A percentile compares a stretch with the other conserved stretches of the same genome.
phyloP scores from a whole-genome alignment of 1,284 basidiomycete genomes.

The Waitea zeae region DNA sequence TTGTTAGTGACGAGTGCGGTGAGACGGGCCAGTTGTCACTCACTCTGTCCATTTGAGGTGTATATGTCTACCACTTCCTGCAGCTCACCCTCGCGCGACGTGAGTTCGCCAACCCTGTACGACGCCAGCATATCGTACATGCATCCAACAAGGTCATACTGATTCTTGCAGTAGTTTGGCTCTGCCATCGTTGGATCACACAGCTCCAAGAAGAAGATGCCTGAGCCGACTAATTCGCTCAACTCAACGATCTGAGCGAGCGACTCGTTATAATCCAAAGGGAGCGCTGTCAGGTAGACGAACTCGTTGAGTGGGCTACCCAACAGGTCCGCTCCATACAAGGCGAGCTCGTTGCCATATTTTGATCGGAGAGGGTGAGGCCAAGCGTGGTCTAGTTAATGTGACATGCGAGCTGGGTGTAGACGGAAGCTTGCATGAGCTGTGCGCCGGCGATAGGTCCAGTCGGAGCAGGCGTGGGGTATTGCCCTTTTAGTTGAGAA shows the following conservation, averaged over 20 bases:
- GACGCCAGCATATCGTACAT: no score
- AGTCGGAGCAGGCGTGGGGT: slow-evolving; percentile 58
- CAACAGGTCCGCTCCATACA: slow-evolving; percentile 14
- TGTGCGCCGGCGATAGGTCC: slow-evolving; percentile 52
- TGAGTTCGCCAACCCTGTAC: no score
- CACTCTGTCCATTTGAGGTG: no score
- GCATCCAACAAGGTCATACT: slow-evolving; percentile 50
- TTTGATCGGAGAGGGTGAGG: slow-evolving; percentile 41
- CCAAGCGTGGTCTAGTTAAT: slow-evolving; percentile 55
- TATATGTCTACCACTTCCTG: no score
- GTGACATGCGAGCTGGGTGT: slow-evolving; percentile 31
- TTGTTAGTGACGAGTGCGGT: no score
- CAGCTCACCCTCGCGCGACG: no score
- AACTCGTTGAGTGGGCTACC: slow-evolving; percentile 54
- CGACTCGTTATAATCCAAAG: no score
- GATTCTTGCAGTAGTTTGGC: slow-evolving; percentile 36
- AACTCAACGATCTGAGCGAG: slow-evolving; percentile 46
- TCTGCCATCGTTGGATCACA: slow-evolving; percentile 22
- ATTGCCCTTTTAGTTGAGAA: slow-evolving; percentile 28
- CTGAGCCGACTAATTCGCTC: slow-evolving; percentile 46
- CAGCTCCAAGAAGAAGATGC: slow-evolving; percentile 58
- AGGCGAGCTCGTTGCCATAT: slow-evolving; percentile 28
- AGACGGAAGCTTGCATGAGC: slow-evolving; percentile 49
- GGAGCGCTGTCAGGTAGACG: slow-evolving; percentile 58
- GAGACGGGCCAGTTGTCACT: no score